phyloP scores from a whole-genome alignment of 2,329 filamentous ascomycete genomes.

The Pseudogymnoascus sp. region DNA sequence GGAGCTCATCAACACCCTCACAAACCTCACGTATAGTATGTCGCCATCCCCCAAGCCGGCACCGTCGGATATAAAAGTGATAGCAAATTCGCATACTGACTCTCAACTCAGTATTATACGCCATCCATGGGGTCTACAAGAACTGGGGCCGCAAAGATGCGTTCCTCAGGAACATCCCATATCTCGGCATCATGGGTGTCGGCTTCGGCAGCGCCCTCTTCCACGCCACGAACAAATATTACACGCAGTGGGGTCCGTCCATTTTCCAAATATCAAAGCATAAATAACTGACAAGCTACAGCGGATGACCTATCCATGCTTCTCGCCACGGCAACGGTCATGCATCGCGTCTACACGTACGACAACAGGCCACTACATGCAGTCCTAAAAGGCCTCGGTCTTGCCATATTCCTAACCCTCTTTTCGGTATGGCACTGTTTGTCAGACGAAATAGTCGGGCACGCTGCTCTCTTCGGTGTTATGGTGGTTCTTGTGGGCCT shows the following conservation, averaged over 20 bases:
- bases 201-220: slow-evolving; percentile 36
- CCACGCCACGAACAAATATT: slow-evolving; percentile 38
- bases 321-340: slow-evolving; percentile 43
- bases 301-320: slow-evolving; percentile 55
- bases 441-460: slow-evolving; percentile 22
- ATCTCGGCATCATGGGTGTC: slow-evolving; percentile 37
- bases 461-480: slow-evolving; percentile 23
- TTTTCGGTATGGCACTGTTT: slow-evolving; percentile 35
- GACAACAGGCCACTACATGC: slow-evolving; percentile 35
- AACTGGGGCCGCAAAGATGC: slow-evolving; percentile 25
- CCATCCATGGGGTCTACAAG: slow-evolving; percentile 23
- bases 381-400: slow-evolving; percentile 34
- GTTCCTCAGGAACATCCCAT: slow-evolving; percentile 29
- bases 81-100: not conserved
- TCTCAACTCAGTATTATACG: slow-evolving; percentile 19
- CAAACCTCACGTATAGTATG: slow-evolving; percentile 43
- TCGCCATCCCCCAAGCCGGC: not conserved
- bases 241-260: slow-evolving; percentile 41
- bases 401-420: slow-evolving; percentile 33
- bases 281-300: slow-evolving; percentile 7
- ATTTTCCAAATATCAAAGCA: slow-evolving; percentile 21
- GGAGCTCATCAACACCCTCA: slow-evolving; percentile 47
- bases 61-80: not conserved
- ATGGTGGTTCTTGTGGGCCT: slow-evolving; percentile 21
- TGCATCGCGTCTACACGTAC: slow-evolving; percentile 42